These are phyloP conservation scores for Elymus sibiricus DNA, from an alignment of 176 grass and related monocot genomes.

Conservation along the genomic window DNA sequence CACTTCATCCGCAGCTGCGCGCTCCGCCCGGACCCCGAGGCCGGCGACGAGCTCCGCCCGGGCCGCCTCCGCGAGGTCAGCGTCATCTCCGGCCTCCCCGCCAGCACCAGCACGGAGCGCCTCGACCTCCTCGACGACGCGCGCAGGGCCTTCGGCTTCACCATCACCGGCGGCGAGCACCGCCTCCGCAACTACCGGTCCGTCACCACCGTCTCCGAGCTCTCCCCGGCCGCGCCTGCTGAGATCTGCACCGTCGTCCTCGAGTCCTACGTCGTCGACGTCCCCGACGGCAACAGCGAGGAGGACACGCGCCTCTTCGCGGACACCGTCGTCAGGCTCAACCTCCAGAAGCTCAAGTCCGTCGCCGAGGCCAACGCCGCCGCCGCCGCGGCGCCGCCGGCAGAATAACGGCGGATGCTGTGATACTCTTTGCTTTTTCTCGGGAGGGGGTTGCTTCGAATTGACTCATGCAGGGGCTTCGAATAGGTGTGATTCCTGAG, in stretches of 20 bases:
- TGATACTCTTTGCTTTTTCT: slow-evolving; percentile 28
- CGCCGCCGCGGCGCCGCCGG: slow-evolving; percentile 8
- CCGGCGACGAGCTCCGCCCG: slow-evolving; percentile 49
- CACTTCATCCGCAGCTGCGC: slow-evolving; percentile 96
- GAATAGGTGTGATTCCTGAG: slow-evolving; percentile 32
- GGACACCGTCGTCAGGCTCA: slow-evolving; percentile 90
- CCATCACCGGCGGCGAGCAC: slow-evolving; percentile 94
- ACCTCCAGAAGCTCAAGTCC: slow-evolving; percentile 98
- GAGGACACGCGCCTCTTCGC: slow-evolving; percentile 97
- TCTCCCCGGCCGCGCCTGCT: slow-evolving; percentile 16
- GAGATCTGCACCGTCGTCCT: slow-evolving; percentile 89
- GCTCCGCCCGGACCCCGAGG: slow-evolving; percentile 50
- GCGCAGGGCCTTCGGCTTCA: slow-evolving; percentile 59
- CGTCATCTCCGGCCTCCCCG: slow-evolving; percentile 89
- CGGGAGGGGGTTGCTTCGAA: slow-evolving; percentile 22
- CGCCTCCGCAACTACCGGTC: slow-evolving; percentile 82
- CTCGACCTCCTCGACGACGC: slow-evolving; percentile 85
- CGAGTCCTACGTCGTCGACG: slow-evolving; percentile 91
- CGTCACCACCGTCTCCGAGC: slow-evolving; percentile 76
- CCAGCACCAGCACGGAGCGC: slow-evolving; percentile 94
- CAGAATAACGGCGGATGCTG: slow-evolving; percentile 18
- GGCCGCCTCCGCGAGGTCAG: slow-evolving; percentile 82
- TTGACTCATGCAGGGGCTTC: slow-evolving; percentile 28
- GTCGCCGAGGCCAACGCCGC: slow-evolving; percentile 66
- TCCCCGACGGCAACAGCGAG: slow-evolving; percentile 83